Base-by-base conservation (phyloP, 2,329 filamentous ascomycete genomes). In the Neoascochyta sp. region DNA sequence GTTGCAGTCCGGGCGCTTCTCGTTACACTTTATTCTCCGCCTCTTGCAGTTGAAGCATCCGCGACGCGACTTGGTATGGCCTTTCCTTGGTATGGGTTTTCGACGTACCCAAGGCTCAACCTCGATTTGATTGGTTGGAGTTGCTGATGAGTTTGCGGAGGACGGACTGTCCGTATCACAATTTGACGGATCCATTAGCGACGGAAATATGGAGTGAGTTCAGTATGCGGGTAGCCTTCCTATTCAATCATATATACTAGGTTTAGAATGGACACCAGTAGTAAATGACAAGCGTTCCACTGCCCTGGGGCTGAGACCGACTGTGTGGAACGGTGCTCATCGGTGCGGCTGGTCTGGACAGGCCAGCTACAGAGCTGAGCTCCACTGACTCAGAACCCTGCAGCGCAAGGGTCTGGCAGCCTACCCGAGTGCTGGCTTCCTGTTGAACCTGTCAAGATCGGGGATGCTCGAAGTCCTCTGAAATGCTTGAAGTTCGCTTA, bases 41-140 rank as follows among this genome's bases (percentile, higher is more conserved):
- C 74, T 68, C 59, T 83, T 83, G 64, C 80, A 83, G 53, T 80
- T 80, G 56, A 73, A 82, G 58, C 80, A 83, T 7, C 79, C 80
- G 10, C 73, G 67, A 14, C 80, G 70, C 28, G 76, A 80, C 57
- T 83, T 83, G 8, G 76, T 81, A 41, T 83, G 80, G 0, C 79
- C 78, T 39, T 76, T 70, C 32, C 79, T 48, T 3, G 59, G 59
- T 16, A 62, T 59, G 1, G 59, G 59, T 32, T 57, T 62, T 25
- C 56, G 50, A 45, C 52, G 53, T n/a, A n/a, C n/a, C n/a, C n/a
- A n/a, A n/a, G n/a, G n/a, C n/a, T n/a, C n/a, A n/a, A n/a, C n/a
- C n/a, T n/a, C n/a, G n/a, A n/a, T n/a, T n/a, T n/a, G n/a, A n/a
- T n/a, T n/a, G n/a, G n/a, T n/a, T n/a, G n/a, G n/a, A n/a, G n/a